Base-by-base conservation (phyloP, 768 basidiomycete genomes). In the Tephrocybe sp. region DNA sequence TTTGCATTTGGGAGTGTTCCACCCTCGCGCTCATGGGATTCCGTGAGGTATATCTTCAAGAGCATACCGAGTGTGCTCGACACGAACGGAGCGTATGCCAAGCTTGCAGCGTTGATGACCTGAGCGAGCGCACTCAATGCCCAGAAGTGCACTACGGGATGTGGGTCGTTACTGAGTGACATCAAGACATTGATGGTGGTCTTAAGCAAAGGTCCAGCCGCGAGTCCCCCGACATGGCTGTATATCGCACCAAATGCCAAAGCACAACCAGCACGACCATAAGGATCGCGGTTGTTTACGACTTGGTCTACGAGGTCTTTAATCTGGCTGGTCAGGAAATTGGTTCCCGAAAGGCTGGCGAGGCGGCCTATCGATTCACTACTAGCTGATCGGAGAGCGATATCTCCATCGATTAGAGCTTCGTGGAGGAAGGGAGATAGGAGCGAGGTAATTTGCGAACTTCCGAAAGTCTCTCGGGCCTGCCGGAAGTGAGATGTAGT, bases 131-230 rank as follows among this genome's bases (percentile, higher is more conserved):
- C 90, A 42, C 81, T 85, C 55, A 98, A 73, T 2, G 96, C 87
- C 85, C 90, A 95, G 63, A 88, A 97, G 67, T 98, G 96, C 5
- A 98, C 97, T 26, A 93, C 79, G 0, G 97, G 96, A 65, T 98
- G 97, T 0, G 96, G 94, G 66, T 99, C 97, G 54, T 90, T 94
- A 67, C 88, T 85, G 17, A 99, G 80, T 0, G 95, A 96, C 84
- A 96, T 91, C 32, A 98, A 76, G 39, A 98, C 86, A 63, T 97
- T 94, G 55, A 96, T 90, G 0, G 95, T 93, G 0, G 95, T 97
- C 68, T 98, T 98, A 53, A 98, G 77, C 14, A 98, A 78, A 0
- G 97, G 92, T 0, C 93, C 93, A 6, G 94, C 96, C 10, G 91
- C 92, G n/a, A 98, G 78, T 34, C 93, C 90, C 7, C 97, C 97